Evolutionary conservation across 148 eudicot species (phyloP).

Genomic region (Dianthus caryophyllus): DNA sequence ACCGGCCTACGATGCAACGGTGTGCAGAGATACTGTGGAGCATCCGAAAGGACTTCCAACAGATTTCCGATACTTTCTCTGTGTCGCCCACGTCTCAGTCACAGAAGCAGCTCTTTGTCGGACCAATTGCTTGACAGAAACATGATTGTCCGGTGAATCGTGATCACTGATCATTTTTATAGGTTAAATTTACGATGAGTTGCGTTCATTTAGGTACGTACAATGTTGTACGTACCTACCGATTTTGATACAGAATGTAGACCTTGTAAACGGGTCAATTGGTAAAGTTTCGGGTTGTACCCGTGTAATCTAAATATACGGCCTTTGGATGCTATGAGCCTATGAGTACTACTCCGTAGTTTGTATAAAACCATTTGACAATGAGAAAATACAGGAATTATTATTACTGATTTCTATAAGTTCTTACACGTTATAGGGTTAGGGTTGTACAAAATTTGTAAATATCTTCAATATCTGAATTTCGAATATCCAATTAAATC

Average conservation of each 20-base stretch:
- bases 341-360: background rate
- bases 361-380: background rate
- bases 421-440: background rate
- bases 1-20: constrained; percentile 67
- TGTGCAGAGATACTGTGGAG: constrained; percentile 83
- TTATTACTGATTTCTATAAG: background rate
- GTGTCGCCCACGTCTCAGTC: constrained; percentile 23
- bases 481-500: no score
- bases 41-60: constrained; percentile 67
- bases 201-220: background rate
- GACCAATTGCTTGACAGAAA: constrained; percentile 8
- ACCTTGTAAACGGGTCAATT: background rate
- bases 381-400: background rate
- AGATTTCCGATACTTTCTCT: constrained; percentile 27
- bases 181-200: background rate
- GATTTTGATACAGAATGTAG: background rate
- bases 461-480: no score
- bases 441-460: no score
- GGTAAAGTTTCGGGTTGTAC: background rate
- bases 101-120: constrained; percentile 24
- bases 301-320: background rate
- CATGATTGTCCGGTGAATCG: background rate
- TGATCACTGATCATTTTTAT: constrained; percentile 8
- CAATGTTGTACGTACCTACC: background rate
- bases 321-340: background rate